These are phyloP conservation scores for Hirschioporus abietinus DNA, from an alignment of 768 basidiomycete species.

Conservation along the genomic window DNA sequence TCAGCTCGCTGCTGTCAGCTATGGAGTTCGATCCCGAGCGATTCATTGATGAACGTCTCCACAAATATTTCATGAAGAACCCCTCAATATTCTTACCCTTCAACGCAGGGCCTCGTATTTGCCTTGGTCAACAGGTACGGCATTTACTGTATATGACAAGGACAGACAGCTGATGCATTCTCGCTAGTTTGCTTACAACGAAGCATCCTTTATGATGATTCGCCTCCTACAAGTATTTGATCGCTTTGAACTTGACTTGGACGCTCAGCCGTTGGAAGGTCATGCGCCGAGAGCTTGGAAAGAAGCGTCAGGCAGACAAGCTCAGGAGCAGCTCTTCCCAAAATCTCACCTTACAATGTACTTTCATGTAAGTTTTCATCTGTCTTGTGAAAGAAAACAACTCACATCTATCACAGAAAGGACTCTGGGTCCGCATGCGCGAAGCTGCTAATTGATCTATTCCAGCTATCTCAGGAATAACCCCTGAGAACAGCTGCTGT, in stretches of 20 bases:
- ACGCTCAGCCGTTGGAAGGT: slow-evolving; percentile 28
- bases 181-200: slow-evolving; percentile 50
- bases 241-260: slow-evolving; percentile 32
- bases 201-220: slow-evolving; percentile 48
- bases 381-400: not conserved
- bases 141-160: slow-evolving; percentile 7
- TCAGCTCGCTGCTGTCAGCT: too few relatives aligned
- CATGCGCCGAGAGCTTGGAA: slow-evolving; percentile 29
- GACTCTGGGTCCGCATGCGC: slow-evolving; percentile 32
- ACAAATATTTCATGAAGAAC: slow-evolving; percentile 11
- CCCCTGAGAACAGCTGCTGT: too few relatives aligned
- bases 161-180: not conserved
- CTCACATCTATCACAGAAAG: slow-evolving; percentile 20
- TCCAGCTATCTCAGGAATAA: too few relatives aligned
- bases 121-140: slow-evolving; percentile 8
- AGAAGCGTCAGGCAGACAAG: slow-evolving; percentile 26
- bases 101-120: slow-evolving; percentile 13
- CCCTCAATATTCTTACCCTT: slow-evolving; percentile 18
- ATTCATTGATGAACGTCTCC: slow-evolving; percentile 16
- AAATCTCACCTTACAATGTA: slow-evolving; percentile 52
- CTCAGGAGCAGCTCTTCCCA: slow-evolving; percentile 40
- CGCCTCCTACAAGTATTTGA: slow-evolving; percentile 47
- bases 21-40: slow-evolving; percentile 17
- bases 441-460: slow-evolving; percentile 15
- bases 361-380: slow-evolving; percentile 30